phyloP scores from a whole-genome alignment of 2,329 filamentous ascomycete genomes.

The Colletotrichum kahawae region DNA sequence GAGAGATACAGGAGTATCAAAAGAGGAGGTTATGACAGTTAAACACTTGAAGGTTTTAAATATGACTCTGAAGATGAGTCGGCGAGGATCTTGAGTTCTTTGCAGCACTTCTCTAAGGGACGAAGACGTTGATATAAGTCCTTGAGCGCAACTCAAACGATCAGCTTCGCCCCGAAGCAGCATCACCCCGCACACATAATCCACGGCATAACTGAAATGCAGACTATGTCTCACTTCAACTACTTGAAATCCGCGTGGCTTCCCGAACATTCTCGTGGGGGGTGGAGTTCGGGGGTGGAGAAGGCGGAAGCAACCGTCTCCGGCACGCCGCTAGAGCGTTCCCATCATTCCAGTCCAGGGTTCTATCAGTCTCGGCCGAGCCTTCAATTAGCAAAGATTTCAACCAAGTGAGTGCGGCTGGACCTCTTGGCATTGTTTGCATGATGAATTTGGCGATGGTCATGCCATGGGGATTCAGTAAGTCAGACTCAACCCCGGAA shows the following conservation, averaged over 20 bases:
- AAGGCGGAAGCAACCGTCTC: not conserved
- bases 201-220: rapidly evolving
- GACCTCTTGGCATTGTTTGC: not conserved
- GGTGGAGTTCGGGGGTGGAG: not conserved
- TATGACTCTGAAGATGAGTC: not conserved
- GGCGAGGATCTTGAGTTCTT: not conserved
- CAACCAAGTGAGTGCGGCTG: not conserved
- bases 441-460: not conserved
- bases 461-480: not conserved
- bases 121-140: not conserved
- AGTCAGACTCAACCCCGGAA: not conserved
- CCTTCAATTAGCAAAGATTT: not conserved
- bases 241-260: not conserved
- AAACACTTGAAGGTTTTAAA: too few species aligned
- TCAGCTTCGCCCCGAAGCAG: not conserved
- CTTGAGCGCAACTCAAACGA: not conserved
- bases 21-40: too few species aligned
- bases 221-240: not conserved
- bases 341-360: not conserved
- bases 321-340: not conserved
- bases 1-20: rapidly evolving
- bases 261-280: not conserved
- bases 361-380: not conserved
- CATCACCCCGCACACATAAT: not conserved
- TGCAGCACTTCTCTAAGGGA: not conserved